These are phyloP conservation scores for Fraxinus greggii DNA, from an alignment of 305 asterid species.

Conservation along the genomic window DNA sequence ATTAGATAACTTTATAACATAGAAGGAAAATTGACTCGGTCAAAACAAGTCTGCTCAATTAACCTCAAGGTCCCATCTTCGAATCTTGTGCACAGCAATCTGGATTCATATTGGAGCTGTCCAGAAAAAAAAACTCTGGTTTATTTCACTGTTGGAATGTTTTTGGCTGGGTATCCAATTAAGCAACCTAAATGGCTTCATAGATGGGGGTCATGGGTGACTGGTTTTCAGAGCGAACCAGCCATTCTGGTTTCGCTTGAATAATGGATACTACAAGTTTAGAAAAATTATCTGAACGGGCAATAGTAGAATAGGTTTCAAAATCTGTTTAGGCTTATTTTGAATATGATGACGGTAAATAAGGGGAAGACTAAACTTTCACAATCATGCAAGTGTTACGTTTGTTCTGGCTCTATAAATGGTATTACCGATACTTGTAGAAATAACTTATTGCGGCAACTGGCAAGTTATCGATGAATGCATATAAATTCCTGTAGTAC, in stretches of 20 bases:
- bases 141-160: not conserved
- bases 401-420: not conserved
- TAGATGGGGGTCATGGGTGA: not conserved
- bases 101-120: not conserved
- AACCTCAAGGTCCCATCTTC: not conserved
- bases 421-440: not conserved
- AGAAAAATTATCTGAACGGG: not conserved
- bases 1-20: not conserved
- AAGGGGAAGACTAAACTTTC: slow-evolving; percentile 3
- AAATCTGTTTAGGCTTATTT: not conserved
- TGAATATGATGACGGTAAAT: not conserved
- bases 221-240: not conserved
- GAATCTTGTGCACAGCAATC: not conserved
- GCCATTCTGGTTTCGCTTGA: not conserved
- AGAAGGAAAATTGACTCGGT: not conserved
- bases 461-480: slow-evolving; percentile 10
- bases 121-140: not conserved
- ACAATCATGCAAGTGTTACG: not conserved
- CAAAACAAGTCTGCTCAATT: not conserved
- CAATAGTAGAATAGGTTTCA: not conserved
- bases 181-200: not conserved
- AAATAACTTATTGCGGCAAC: not conserved
- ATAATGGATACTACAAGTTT: not conserved
- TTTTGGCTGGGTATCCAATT: not conserved
- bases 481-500: slow-evolving; percentile 5